phyloP scores from a whole-genome alignment of 2,329 filamentous ascomycete genomes.

The Fusarium odoratissimum region DNA sequence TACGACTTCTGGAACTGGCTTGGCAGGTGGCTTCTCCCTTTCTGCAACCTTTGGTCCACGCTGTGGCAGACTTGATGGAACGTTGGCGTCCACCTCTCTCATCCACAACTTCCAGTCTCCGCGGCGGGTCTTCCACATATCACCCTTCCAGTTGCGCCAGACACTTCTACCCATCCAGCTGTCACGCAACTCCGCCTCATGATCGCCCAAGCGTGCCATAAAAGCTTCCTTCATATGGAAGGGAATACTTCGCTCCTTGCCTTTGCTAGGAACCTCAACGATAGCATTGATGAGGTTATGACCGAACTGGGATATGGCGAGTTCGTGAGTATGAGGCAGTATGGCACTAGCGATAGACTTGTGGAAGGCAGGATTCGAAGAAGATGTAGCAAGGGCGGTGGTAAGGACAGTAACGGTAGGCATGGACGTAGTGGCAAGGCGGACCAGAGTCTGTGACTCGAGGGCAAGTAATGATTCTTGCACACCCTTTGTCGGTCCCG shows the following conservation, averaged over 20 bases:
- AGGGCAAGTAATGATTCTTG: constrained; percentile 77
- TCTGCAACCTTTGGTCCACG: constrained; percentile 24
- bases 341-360: constrained; percentile 64
- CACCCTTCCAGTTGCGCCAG: constrained; percentile 69
- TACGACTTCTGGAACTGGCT: not conserved
- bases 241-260: constrained; percentile 61
- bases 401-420: constrained; percentile 62
- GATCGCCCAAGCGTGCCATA: constrained; percentile 60
- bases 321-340: constrained; percentile 56
- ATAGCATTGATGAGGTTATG: constrained; percentile 64
- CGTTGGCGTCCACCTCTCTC: constrained; percentile 57
- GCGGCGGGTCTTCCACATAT: constrained; percentile 65
- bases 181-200: constrained; percentile 63
- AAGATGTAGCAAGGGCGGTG: constrained; percentile 61
- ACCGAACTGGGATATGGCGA: constrained; percentile 63
- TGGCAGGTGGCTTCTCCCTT: constrained; percentile 5
- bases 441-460: constrained; percentile 65
- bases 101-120: constrained; percentile 68
- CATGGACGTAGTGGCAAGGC: constrained; percentile 70
- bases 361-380: constrained; percentile 65
- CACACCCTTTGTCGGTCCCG: constrained; percentile 77
- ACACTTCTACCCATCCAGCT: constrained; percentile 66
- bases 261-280: constrained; percentile 61
- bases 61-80: constrained; percentile 34
- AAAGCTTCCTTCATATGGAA: constrained; percentile 69